Evolutionary conservation across 345 rosid genomes (phyloP).

Genomic region (Salix purpurea): DNA sequence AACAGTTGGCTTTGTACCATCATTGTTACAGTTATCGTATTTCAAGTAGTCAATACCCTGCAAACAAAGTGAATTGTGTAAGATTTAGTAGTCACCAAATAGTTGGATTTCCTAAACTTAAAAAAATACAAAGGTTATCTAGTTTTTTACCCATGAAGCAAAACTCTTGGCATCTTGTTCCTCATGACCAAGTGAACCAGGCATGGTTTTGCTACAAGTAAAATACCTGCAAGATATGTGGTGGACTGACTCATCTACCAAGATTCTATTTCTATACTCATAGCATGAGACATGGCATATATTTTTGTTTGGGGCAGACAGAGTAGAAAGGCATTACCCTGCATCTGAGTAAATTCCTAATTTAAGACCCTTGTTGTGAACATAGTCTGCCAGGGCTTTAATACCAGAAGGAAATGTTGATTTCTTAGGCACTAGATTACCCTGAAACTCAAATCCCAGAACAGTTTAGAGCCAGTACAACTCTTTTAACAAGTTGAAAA

Average conservation of each 20-base stretch:
- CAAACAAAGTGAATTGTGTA: neutral
- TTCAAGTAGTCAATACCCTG: conserved; percentile 29
- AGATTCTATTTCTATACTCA: too few species aligned
- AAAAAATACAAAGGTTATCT: neutral
- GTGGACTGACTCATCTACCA: neutral
- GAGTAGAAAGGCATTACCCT: conserved; percentile 9
- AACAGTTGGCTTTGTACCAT: conserved; percentile 15
- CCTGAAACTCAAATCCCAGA: conserved; percentile 3
- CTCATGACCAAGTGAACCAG: conserved; percentile 87
- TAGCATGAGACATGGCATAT: too few species aligned
- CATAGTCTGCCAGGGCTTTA: conserved; percentile 22
- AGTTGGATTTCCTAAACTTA: neutral
- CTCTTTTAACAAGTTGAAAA: too few species aligned
- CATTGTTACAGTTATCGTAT: conserved; percentile 21
- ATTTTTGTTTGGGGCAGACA: neutral
- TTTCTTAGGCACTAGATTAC: conserved; percentile 14
- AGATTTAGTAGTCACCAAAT: neutral
- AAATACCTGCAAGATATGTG: conserved; percentile 42
- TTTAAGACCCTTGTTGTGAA: conserved; percentile 23
- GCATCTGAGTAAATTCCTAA: conserved; percentile 28
- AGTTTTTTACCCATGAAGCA: conserved; percentile 71
- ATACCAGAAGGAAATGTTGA: conserved; percentile 24
- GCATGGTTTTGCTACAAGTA: conserved; percentile 87
- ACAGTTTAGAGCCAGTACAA: neutral
- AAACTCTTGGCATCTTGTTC: conserved; percentile 87